These are phyloP conservation scores for Aspergillus tubingensis DNA, from an alignment of 2,329 filamentous ascomycete species.

Conservation along the genomic window DNA sequence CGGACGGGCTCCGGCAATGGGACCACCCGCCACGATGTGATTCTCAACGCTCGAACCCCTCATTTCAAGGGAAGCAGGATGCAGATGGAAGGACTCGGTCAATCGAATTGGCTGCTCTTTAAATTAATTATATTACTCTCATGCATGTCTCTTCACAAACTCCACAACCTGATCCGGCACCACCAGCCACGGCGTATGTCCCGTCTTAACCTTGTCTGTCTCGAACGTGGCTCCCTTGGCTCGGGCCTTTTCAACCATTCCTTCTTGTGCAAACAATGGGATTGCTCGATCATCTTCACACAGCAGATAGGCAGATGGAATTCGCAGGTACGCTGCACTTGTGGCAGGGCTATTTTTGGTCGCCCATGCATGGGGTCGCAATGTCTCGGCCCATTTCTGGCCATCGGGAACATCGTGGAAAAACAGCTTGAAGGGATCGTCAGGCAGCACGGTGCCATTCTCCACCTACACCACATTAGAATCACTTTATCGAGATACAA, in stretches of 20 bases:
- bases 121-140: too few species aligned
- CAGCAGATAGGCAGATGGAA: conserved; percentile 30
- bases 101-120: too few species aligned
- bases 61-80: too few species aligned
- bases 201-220: conserved; percentile 31
- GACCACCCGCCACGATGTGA: too few species aligned
- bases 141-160: conserved; percentile 17
- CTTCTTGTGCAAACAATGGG: conserved; percentile 32
- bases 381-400: conserved; percentile 28
- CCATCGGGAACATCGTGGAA: conserved; percentile 37
- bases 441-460: conserved; percentile 28
- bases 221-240: conserved; percentile 29
- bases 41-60: too few species aligned
- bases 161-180: conserved; percentile 22
- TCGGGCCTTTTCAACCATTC: conserved; percentile 34
- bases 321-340: conserved; percentile 26
- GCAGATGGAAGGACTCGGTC: too few species aligned
- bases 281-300: conserved; percentile 35
- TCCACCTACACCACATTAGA: conserved; percentile 12
- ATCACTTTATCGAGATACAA: not conserved
- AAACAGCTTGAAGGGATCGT: conserved; percentile 28
- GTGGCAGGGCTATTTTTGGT: conserved; percentile 32
- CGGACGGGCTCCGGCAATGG: too few species aligned
- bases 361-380: conserved; percentile 34
- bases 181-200: conserved; percentile 35